These are phyloP conservation scores for Tetrapisispora taiwanensis DNA, from an alignment of 805 yeast species.

Conservation along the genomic window DNA sequence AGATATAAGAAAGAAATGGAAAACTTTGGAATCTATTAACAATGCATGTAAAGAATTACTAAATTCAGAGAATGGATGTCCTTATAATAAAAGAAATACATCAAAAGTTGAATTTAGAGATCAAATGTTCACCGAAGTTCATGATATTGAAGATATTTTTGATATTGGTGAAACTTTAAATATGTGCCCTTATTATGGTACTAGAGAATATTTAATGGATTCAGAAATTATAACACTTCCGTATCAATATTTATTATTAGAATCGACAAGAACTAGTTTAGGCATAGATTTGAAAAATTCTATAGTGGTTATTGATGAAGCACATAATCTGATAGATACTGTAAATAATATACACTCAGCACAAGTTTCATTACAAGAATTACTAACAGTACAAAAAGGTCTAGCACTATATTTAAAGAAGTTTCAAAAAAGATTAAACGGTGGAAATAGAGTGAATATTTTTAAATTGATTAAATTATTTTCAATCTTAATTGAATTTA, in stretches of 20 bases:
- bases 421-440: slow-evolving; percentile 55
- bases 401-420: slow-evolving; percentile 46
- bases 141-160: slow-evolving; percentile 74
- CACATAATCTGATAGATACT: slow-evolving; percentile 78
- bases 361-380: slow-evolving; percentile 40
- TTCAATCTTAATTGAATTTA: slow-evolving; percentile 40
- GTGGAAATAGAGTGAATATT: slow-evolving; percentile 62
- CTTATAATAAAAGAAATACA: slow-evolving; percentile 29
- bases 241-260: slow-evolving; percentile 61
- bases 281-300: slow-evolving; percentile 51
- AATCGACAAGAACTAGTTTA: slow-evolving; percentile 49
- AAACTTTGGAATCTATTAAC: slow-evolving; percentile 48
- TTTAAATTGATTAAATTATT: slow-evolving; percentile 53
- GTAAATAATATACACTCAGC: slow-evolving; percentile 61
- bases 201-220: slow-evolving; percentile 43
- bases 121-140: slow-evolving; percentile 42
- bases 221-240: slow-evolving; percentile 80
- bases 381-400: slow-evolving; percentile 37
- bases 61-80: slow-evolving; percentile 35
- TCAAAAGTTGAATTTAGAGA: slow-evolving; percentile 36
- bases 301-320: slow-evolving; percentile 80
- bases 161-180: slow-evolving; percentile 44
- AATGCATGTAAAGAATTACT: slow-evolving; percentile 67
- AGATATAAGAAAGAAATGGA: slow-evolving; percentile 37
- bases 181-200: slow-evolving; percentile 77